Base-by-base conservation (phyloP, 495 filamentous ascomycete species). In the Hypoxylon crocopeplum region DNA sequence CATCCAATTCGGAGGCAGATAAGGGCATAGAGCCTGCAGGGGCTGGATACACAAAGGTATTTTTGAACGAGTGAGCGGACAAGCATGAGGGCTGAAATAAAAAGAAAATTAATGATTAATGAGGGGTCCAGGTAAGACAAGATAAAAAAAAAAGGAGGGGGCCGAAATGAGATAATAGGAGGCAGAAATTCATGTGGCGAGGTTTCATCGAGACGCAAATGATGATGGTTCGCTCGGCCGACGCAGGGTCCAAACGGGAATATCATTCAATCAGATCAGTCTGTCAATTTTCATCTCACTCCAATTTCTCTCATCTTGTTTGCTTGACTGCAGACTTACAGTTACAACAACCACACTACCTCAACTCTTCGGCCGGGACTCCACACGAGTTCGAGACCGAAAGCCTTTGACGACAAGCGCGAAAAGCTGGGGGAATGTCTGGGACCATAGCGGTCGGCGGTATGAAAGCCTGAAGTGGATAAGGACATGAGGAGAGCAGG, bases 211-310 rank as follows among this genome's bases (percentile, higher is more conserved):
- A 57, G 53, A 45, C 36, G 41, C 24, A 47, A 57, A 33, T 57
- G 48, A 30, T 64, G 17, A 33, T 50, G 48, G 32, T 64, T 64
- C 38, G 54, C 49, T 58, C n/a, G n/a, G 36, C 47, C 44, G 49
- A 59, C 60, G 60, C 54, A 64, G 60, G 60, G 54, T 59, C 60
- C 55, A 34, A 30, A 59, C 24, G 54, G 45, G 48, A 58, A 39
- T 27, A 40, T 10, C 10, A 54, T 53, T 24, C 29, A 45, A 44
- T 51, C 29, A 46, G 58, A 2, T 36, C 17, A 38, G 49, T 48
- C 11, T 30, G 37, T 52, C 47, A 47, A 52, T 48, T 47, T 21
- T n/a, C 25, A 21, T 62, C 15, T n/a, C n/a, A 45, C 45, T 42
- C 11, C n/a, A 27, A 17, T 16, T 20, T 13, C 36, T 15, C 29